Base-by-base conservation (phyloP, 2,329 filamentous ascomycete genomes). In the Colletotrichum plurivorum region DNA sequence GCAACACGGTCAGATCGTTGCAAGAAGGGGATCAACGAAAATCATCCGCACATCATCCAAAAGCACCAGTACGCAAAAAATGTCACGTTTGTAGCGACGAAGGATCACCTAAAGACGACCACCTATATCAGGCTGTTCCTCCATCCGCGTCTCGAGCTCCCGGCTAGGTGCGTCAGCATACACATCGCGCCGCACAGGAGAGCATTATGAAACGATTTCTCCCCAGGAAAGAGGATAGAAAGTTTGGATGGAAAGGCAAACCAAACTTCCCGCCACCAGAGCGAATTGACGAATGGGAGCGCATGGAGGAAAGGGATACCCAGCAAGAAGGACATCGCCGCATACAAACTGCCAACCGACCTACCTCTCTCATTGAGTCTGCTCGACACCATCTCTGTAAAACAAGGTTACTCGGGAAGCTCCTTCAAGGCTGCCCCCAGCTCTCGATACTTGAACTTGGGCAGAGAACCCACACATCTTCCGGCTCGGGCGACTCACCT, bases 41-140 rank as follows among this genome's bases (percentile, higher is more conserved):
- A 31, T 60, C 55, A 56, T 36, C 55, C 62, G 51, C 62, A 51
- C 62, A 66, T 56, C 62, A 43, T 66, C 66, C 66, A 61, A 66
- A 66, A 12, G 10, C 18, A 27, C 8, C 20, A 18, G 1, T 9
- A 31, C 27, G 6, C 8, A n/a, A 9, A 9, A 31, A 5, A 12
- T n/a, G 20, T 13, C 39, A 27, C 5, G 51, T 2, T n/a, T 12
- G 25, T 5, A 43, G 41, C 43, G 48, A 68, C 27, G 48, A 53
- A 20, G 20, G 39, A 63, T 31, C 8, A 31, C 22, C 36, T 31
- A 58, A 51, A 45, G 18, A 4, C 54, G n/a, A 6, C 27, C 27
- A 25, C 27, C 66, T 69, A 69, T 66, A 69, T 69, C 66, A 60
- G 55, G 66, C 36, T 66, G 31, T 10, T 31, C 27, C 27, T 31